A percentile compares a stretch with the other conserved stretches of the same genome.
phyloP scores from a whole-genome alignment of 2,329 filamentous ascomycete genomes.

The Coccinonectria pachysandricola region DNA sequence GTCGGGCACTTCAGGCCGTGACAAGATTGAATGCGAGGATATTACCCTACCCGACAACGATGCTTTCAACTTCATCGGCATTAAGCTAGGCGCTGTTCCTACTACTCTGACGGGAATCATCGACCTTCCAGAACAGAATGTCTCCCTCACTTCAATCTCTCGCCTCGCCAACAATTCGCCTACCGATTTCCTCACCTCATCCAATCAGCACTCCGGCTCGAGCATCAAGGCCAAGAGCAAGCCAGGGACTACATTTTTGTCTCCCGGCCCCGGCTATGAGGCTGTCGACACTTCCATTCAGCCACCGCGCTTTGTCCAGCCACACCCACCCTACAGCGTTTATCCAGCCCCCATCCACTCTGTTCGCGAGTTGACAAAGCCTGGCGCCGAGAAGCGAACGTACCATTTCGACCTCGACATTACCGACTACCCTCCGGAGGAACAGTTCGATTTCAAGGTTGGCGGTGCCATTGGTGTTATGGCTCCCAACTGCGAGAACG shows the following conservation, averaged over 20 bases:
- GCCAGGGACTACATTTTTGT: no score
- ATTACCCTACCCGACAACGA: constrained; percentile 64
- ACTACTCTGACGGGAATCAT: constrained; percentile 61
- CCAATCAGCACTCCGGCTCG: constrained; percentile 28
- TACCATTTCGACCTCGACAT: constrained; percentile 97
- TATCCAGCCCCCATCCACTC: constrained; percentile 81
- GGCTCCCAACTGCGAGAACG: constrained; percentile 67
- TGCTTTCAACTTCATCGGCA: constrained; percentile 68
- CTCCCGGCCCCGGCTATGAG: constrained; percentile 26
- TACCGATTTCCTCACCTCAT: constrained; percentile 38
- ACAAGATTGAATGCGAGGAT: constrained; percentile 40
- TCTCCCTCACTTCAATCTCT: constrained; percentile 55
- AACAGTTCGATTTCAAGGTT: constrained; percentile 84
- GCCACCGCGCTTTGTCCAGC: constrained; percentile 83
- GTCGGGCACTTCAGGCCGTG: constrained; percentile 31
- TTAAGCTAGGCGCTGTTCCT: constrained; percentile 67
- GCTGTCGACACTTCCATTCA: constrained; percentile 51
- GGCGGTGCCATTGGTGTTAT: constrained; percentile 91
- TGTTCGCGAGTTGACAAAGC: constrained; percentile 75
- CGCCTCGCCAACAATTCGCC: constrained; percentile 24
- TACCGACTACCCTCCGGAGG: constrained; percentile 83
- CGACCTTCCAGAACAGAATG: constrained; percentile 64
- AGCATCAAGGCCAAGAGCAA: constrained; percentile 12
- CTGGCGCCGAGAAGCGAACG: constrained; percentile 89
- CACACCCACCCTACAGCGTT: constrained; percentile 86